These are phyloP conservation scores for Aspergillus sclerotialis DNA, from an alignment of 2,329 filamentous ascomycete genomes.

Conservation along the genomic window DNA sequence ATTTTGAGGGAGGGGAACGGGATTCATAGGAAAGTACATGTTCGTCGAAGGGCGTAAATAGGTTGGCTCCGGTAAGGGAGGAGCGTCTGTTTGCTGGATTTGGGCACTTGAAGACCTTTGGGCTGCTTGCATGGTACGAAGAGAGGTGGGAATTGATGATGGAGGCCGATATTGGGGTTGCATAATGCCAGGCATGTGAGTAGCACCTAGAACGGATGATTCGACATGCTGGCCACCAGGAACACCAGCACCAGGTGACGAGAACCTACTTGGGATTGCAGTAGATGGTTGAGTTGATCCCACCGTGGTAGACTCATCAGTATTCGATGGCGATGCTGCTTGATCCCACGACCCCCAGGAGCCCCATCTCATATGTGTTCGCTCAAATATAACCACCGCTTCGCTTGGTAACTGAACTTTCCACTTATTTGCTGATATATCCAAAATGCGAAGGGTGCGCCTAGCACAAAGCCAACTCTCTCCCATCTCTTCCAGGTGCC, in stretches of 20 bases:
- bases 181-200: constrained; percentile 8
- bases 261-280: constrained; percentile 12
- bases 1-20: constrained; percentile 19
- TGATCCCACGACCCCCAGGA: constrained; percentile 50
- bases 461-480: constrained; percentile 90
- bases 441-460: constrained; percentile 76
- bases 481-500: constrained; percentile 89
- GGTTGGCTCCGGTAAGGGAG: constrained; percentile 23
- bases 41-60: constrained; percentile 22
- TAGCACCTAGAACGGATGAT: constrained; percentile 4
- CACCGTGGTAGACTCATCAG: constrained; percentile 17
- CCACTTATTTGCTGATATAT: constrained; percentile 82
- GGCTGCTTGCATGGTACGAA: constrained; percentile 13
- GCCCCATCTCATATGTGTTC: constrained; percentile 75
- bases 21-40: constrained; percentile 10
- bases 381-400: constrained; percentile 65
- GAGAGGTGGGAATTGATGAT: constrained; percentile 10
- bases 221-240: constrained; percentile 6
- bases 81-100: constrained; percentile 13
- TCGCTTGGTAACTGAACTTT: constrained; percentile 79
- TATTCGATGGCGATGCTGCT: constrained; percentile 23
- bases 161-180: constrained; percentile 10
- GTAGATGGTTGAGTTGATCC: constrained; percentile 10
- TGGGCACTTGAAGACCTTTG: constrained; percentile 13
- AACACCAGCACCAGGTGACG: constrained; percentile 7